Conservation (phyloP, 495 filamentous ascomycete species). For the Aspergillus affinis region DNA sequence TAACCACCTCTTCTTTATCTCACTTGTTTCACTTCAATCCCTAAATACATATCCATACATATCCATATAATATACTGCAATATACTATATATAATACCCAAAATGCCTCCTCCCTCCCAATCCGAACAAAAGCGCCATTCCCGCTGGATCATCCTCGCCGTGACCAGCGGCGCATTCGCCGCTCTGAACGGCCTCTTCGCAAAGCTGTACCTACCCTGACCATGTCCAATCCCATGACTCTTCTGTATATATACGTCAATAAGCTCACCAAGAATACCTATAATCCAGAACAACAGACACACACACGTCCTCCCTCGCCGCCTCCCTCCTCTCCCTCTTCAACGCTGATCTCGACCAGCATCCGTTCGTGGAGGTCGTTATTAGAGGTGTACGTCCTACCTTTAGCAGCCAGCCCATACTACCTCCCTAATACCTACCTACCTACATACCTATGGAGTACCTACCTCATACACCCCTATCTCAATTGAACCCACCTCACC, state of each 20-base stretch:
- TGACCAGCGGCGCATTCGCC: slow-evolving; percentile 85
- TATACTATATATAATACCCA: not conserved
- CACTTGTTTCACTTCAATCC: not conserved
- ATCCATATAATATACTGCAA: not conserved
- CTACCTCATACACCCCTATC: too few species aligned
- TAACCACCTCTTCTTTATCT: not conserved
- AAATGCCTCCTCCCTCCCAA: slow-evolving; percentile 5
- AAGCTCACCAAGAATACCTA: slow-evolving; percentile 6
- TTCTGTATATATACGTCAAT: slow-evolving; percentile 1
- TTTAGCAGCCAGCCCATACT: slow-evolving; percentile 8
- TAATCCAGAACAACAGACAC: slow-evolving; percentile 82
- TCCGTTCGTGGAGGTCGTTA: slow-evolving; percentile 61
- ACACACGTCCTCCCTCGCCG: slow-evolving; percentile 70
- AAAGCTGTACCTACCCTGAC: slow-evolving; percentile 65
- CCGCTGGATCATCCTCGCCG: slow-evolving; percentile 76
- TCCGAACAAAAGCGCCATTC: slow-evolving; percentile 13
- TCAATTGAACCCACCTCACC: too few species aligned
- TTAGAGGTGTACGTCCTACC: slow-evolving; percentile 64
- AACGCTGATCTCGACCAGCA: slow-evolving; percentile 34
- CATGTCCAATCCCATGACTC: not conserved
- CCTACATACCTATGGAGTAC: too few species aligned
- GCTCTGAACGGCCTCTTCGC: slow-evolving; percentile 95
- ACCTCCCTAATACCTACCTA: slow-evolving; percentile 15
- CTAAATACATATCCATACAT: not conserved
- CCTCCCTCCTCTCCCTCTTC: slow-evolving; percentile 60